Conservation (phyloP, 2,329 filamentous ascomycete species). For the Dactylellina cionopaga region DNA sequence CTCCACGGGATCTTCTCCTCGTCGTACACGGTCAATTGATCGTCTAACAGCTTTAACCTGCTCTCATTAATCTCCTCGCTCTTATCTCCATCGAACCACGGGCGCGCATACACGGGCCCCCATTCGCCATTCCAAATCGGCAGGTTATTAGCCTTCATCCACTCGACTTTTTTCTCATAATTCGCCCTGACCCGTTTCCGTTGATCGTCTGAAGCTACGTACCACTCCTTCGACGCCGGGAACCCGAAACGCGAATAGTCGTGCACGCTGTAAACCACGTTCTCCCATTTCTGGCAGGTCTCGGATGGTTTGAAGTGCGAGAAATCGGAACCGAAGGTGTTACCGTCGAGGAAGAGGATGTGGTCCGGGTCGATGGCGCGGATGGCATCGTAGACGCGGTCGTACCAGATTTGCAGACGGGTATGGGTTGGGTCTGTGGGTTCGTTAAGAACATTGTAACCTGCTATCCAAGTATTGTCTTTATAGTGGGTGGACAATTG, state of each 20-base stretch:
- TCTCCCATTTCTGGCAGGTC: slow-evolving; percentile 57
- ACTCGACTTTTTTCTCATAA: slow-evolving; percentile 63
- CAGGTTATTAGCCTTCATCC: slow-evolving; percentile 62
- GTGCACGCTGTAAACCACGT: slow-evolving; percentile 67
- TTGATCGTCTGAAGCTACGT: slow-evolving; percentile 62
- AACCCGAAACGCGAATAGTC: slow-evolving; percentile 68
- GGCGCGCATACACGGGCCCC: slow-evolving; percentile 65
- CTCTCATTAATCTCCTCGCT: slow-evolving; percentile 62
- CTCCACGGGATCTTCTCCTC: slow-evolving; percentile 67
- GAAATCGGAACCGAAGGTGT: slow-evolving; percentile 66
- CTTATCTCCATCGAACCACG: slow-evolving; percentile 60
- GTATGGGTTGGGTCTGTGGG: slow-evolving; percentile 59
- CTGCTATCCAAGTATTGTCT: slow-evolving; percentile 62
- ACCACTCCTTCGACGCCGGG: slow-evolving; percentile 61
- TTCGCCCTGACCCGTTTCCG: slow-evolving; percentile 61
- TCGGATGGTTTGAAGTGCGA: slow-evolving; percentile 54
- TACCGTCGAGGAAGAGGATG: slow-evolving; percentile 66
- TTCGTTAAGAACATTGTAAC: slow-evolving; percentile 61
- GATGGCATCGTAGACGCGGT: slow-evolving; percentile 61
- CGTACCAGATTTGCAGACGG: slow-evolving; percentile 62
- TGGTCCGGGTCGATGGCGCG: slow-evolving; percentile 64
- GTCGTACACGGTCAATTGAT: slow-evolving; percentile 67
- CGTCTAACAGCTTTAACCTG: slow-evolving; percentile 64
- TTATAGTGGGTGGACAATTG: slow-evolving; percentile 62
- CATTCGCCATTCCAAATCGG: slow-evolving; percentile 68